These are phyloP conservation scores for Crotalaria pallida DNA, from an alignment of 306 rosid species.

Conservation along the genomic window DNA sequence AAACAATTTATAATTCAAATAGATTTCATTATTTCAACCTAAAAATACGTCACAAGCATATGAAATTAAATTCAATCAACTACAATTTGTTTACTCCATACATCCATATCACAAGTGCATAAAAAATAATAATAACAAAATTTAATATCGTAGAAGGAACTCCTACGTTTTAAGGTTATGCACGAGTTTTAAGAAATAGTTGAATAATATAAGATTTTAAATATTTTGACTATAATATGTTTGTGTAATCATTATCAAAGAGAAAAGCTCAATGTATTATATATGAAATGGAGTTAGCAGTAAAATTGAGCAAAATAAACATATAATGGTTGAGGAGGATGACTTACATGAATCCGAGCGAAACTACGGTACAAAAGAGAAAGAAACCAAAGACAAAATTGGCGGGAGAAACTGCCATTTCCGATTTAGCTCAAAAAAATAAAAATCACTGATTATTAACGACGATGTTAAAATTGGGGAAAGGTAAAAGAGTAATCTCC, in stretches of 20 bases:
- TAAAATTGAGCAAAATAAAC: not conserved
- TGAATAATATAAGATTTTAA: too few relatives aligned
- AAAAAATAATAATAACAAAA: not conserved
- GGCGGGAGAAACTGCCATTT: slow-evolving; percentile 60
- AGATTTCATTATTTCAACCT: slow-evolving; percentile 18
- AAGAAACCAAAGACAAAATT: slow-evolving; percentile 48
- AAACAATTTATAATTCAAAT: not conserved
- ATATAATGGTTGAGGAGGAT: not conserved
- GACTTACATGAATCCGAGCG: slow-evolving; percentile 68
- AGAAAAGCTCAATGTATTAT: too few relatives aligned
- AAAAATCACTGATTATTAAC: slow-evolving; percentile 9
- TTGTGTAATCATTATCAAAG: too few relatives aligned
- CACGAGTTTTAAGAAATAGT: too few relatives aligned
- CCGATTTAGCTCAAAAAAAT: not conserved
- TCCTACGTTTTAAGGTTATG: too few relatives aligned
- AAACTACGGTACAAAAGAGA: slow-evolving; percentile 38
- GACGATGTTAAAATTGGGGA: slow-evolving; percentile 23
- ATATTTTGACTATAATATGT: too few relatives aligned
- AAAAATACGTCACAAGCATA: not conserved
- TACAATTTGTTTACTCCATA: not conserved
- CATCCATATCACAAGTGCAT: not conserved
- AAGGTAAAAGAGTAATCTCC: slow-evolving; percentile 24
- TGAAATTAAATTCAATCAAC: not conserved
- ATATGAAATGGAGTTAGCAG: too few relatives aligned
- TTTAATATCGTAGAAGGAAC: too few relatives aligned